Evolutionary conservation across 164 flowering plant genomes (phyloP).

Genomic region (Saururus chinensis): DNA sequence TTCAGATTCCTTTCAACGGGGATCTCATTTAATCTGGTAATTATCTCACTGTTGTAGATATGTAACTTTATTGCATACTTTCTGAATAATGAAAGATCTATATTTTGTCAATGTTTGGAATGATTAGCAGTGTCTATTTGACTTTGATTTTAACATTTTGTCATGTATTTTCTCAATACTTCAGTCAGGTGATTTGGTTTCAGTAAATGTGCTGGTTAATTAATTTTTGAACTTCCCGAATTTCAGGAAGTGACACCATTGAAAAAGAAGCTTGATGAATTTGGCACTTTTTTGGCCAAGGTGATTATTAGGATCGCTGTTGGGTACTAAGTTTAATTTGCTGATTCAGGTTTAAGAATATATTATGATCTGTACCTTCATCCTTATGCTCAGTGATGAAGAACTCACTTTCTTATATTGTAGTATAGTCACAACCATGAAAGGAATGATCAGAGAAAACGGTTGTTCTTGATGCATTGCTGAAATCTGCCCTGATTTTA

Average conservation of each 20-base stretch:
- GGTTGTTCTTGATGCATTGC: not conserved
- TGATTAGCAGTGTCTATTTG: no score
- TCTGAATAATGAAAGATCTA: no score
- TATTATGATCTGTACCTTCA: not conserved
- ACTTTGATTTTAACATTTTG: no score
- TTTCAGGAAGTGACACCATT: slow-evolving; percentile 90
- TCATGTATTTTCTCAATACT: no score
- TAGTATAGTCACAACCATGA: no score
- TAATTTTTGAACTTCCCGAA: slow-evolving; percentile 1
- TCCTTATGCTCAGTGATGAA: not conserved
- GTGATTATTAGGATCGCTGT: slow-evolving; percentile 17
- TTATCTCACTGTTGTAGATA: no score
- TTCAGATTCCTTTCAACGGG: no score
- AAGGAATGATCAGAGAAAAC: not conserved
- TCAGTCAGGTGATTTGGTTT: no score
- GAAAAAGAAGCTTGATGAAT: slow-evolving; percentile 94
- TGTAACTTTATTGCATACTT: no score
- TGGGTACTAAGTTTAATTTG: not conserved
- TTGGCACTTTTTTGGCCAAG: slow-evolving; percentile 97
- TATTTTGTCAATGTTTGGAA: no score
- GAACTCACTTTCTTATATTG: not conserved
- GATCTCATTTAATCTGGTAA: no score
- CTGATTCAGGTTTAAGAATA: not conserved
- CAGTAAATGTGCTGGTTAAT: not conserved
- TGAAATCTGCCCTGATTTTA: slow-evolving; percentile 9